Evolutionary conservation across 352 stramenopile genomes (phyloP).

Genomic region (Phytophthora palmivora): DNA sequence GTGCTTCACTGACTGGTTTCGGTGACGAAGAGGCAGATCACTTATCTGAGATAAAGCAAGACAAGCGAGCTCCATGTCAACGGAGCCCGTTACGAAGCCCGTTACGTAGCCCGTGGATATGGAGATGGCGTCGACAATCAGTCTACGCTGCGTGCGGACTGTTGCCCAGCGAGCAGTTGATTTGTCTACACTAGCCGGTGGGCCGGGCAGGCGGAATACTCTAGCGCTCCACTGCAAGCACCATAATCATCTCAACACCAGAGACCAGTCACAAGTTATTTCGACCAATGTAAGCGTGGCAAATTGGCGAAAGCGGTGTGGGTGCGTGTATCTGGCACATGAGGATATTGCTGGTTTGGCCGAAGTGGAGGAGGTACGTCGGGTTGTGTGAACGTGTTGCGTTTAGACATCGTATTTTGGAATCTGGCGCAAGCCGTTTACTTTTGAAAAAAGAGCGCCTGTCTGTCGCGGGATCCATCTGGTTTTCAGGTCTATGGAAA

Average conservation of each 20-base stretch:
- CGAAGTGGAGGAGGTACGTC: background rate
- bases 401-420: background rate
- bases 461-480: no score
- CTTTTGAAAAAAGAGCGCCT: background rate
- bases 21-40: background rate
- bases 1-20: background rate
- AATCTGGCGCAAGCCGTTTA: slow-evolving; percentile 22
- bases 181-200: slow-evolving; percentile 1
- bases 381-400: background rate
- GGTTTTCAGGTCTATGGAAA: slow-evolving; percentile 2
- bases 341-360: slow-evolving; percentile 1
- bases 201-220: slow-evolving; percentile 24
- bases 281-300: slow-evolving; percentile 16
- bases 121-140: background rate
- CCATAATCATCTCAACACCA: slow-evolving; percentile 19
- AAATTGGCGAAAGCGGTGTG: slow-evolving; percentile 17
- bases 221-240: background rate
- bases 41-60: background rate
- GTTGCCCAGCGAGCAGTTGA: slow-evolving; percentile 5
- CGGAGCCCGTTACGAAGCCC: background rate
- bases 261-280: background rate
- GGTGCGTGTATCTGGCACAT: slow-evolving; percentile 21
- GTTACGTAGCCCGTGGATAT: background rate
- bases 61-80: slow-evolving; percentile 2
- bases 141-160: slow-evolving; percentile 3